Conservation (phyloP, 2,329 filamentous ascomycete species). For the Fusarium denticulatum region DNA sequence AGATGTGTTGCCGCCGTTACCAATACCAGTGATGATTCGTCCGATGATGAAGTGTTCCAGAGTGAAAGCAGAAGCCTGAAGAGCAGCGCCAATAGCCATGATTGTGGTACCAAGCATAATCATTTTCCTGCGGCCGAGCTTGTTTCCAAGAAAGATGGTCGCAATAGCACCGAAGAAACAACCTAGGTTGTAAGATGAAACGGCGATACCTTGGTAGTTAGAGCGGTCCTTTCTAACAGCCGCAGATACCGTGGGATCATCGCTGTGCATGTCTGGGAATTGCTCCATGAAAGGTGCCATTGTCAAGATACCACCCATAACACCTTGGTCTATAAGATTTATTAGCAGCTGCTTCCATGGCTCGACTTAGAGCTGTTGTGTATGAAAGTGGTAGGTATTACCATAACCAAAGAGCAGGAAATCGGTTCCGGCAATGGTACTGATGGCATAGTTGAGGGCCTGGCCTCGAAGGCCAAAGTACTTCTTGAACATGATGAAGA, state of each 20-base stretch:
- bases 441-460: constrained; percentile 74
- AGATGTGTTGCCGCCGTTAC: constrained; percentile 67
- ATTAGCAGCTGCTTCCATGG: not conserved
- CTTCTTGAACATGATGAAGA: constrained; percentile 47
- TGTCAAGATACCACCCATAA: constrained; percentile 80
- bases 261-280: constrained; percentile 64
- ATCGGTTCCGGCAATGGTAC: constrained; percentile 76
- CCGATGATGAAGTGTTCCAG: constrained; percentile 66
- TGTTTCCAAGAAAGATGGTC: constrained; percentile 72
- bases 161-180: constrained; percentile 72
- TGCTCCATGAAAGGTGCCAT: constrained; percentile 67
- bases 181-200: constrained; percentile 68
- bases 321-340: constrained; percentile 70
- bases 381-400: constrained; percentile 42
- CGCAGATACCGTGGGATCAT: constrained; percentile 48
- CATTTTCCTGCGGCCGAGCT: constrained; percentile 67
- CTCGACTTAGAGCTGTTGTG: not conserved
- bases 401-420: constrained; percentile 72
- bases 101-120: constrained; percentile 69
- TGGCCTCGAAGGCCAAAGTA: constrained; percentile 75
- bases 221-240: constrained; percentile 55
- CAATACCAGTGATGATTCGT: constrained; percentile 68
- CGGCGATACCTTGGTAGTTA: constrained; percentile 63
- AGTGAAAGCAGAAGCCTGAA: constrained; percentile 67
- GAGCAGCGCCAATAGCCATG: constrained; percentile 65